Percentiles rank a stretch among this genome's conserved stretches.
Evolutionary conservation across 2,329 filamentous ascomycete species (phyloP).

Genomic region (Venturia effusa): DNA sequence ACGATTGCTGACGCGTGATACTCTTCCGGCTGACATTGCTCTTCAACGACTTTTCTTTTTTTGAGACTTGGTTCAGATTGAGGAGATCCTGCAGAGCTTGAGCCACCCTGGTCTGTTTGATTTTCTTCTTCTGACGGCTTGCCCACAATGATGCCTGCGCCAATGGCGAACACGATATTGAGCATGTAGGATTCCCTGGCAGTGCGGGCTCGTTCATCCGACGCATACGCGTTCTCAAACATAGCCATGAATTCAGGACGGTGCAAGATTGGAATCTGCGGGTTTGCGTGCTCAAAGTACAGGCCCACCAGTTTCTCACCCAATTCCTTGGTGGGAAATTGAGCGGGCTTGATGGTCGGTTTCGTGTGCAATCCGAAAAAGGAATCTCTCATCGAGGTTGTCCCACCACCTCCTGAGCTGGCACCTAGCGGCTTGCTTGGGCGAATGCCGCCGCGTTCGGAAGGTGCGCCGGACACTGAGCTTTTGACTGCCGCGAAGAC

Average conservation of each 20-base stretch:
- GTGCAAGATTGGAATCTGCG: conserved; percentile 88
- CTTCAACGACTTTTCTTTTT: conserved; percentile 33
- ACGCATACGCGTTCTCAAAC: conserved; percentile 70
- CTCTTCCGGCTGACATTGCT: conserved; percentile 74
- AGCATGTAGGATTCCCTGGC: conserved; percentile 83
- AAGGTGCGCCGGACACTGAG: conserved; percentile 44
- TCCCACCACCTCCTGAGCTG: conserved; percentile 43
- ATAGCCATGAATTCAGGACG: conserved; percentile 80
- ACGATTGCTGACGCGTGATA: conserved; percentile 93
- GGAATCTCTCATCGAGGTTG: conserved; percentile 80
- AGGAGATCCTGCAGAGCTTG: conserved; percentile 19
- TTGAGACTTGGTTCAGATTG: conserved; percentile 25
- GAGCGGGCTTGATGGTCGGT: conserved; percentile 73
- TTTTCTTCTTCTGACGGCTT: conserved; percentile 24
- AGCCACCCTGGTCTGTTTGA: conserved; percentile 18
- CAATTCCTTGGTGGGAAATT: conserved; percentile 69
- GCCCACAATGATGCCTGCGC: conserved; percentile 79
- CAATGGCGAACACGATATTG: conserved; percentile 96
- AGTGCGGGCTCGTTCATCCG: conserved; percentile 54
- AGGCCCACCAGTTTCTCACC: conserved; percentile 63
- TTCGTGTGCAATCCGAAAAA: conserved; percentile 95
- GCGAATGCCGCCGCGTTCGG: conserved; percentile 47
- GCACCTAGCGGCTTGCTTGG: conserved; percentile 44
- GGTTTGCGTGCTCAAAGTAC: conserved; percentile 94
- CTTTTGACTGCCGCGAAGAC: conserved; percentile 89